Evolutionary conservation across 768 basidiomycete genomes (phyloP), one percentile per base, ranked within the genome.

Genomic region (Kwoniella dendrophila): DNA sequence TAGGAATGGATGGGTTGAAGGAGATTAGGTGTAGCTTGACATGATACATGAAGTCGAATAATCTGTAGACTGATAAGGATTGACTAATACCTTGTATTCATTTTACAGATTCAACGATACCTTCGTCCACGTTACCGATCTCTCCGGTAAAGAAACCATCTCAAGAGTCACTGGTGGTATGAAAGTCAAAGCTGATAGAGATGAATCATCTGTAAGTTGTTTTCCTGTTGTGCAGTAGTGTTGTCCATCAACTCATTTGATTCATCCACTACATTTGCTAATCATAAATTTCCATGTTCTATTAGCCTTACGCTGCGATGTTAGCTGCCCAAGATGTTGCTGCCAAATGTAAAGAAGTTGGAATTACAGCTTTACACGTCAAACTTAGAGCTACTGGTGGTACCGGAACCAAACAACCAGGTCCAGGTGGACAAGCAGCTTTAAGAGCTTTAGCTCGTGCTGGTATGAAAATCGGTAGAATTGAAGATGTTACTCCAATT

Each of bases 151-250:
- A 84, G 96, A 98, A 84, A 99, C 96, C 79, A 92, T 99, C 83
- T 90, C 92, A 73, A 92, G 96, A 78, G 92, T 97, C 67, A 98
- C 96, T 70, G 94, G 94, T 80, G 96, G 96, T 64, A 98, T 98
- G 96, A 98, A 98, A 84, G 96, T 99, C 83, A 99, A 98, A 85
- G 96, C 95, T 12, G 96, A 99, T 82, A 90, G 96, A 82, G 96
- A 99, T 83, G 96, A 99, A 83, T 97, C 93, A 41, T 97, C 94
- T 91, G 96, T 77, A 59, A 68, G 75, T 11, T n/a, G 11, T 24
- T 41, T 12, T n/a, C 32, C 8, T 18, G 5, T 27, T 40, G 26
- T 14, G 10, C n/a, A n/a, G n/a, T n/a, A n/a, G n/a, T n/a, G n/a
- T n/a, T n/a, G n/a, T n/a, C n/a, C n/a, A n/a, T n/a, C n/a, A n/a